These are phyloP conservation scores for Phytophthora constricta DNA, from an alignment of 352 stramenopile genomes.

Conservation along the genomic window DNA sequence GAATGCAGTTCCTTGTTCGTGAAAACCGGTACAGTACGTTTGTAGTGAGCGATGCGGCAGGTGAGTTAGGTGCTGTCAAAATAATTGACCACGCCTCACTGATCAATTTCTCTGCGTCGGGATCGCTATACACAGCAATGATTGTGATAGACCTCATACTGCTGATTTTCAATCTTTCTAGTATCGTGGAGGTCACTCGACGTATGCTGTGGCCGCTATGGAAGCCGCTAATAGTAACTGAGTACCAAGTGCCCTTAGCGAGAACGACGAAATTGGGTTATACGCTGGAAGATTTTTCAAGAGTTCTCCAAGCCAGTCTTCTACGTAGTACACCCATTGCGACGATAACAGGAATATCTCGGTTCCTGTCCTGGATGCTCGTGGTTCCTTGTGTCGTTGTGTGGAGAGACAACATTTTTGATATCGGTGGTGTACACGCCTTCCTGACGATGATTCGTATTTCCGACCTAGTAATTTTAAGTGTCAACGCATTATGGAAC, in stretches of 20 bases:
- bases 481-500: conserved; percentile 50
- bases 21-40: conserved; percentile 38
- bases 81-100: conserved; percentile 38
- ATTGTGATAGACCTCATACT: conserved; percentile 48
- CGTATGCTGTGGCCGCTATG: conserved; percentile 41
- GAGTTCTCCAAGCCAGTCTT: conserved; percentile 45
- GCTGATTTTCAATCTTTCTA: conserved; percentile 39
- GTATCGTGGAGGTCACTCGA: conserved; percentile 38
- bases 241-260: conserved; percentile 27
- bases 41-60: conserved; percentile 8
- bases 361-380: conserved; percentile 58
- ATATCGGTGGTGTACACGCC: conserved; percentile 33
- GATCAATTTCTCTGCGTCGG: conserved; percentile 54
- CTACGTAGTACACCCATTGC: conserved; percentile 45
- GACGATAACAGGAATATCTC: conserved; percentile 42
- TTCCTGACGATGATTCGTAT: conserved; percentile 46
- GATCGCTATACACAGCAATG: conserved; percentile 54
- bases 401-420: conserved; percentile 33
- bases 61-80: conserved; percentile 2
- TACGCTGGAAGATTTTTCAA: conserved; percentile 39
- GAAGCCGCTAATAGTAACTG: conserved; percentile 25
- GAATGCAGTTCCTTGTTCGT: conserved; percentile 43
- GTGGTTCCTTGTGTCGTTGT: conserved; percentile 46
- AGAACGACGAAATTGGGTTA: conserved; percentile 43
- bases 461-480: conserved; percentile 45